Conservation (phyloP, 805 yeast genomes). For the Myxozyma melibiosi region DNA sequence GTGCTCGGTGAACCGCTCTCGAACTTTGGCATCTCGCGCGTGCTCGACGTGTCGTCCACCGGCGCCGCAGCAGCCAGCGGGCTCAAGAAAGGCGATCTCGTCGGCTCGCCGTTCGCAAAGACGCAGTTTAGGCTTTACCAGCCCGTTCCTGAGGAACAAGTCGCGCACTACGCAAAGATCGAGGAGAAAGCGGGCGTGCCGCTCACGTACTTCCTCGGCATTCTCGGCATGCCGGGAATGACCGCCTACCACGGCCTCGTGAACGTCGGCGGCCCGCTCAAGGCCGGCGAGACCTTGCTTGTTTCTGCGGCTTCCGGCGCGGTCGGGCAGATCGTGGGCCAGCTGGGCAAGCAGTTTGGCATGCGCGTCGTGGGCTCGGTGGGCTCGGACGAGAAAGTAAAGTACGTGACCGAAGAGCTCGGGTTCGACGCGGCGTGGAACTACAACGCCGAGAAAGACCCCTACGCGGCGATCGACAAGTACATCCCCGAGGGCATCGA, state of each 20-base stretch:
- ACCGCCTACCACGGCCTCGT: slow-evolving; percentile 63
- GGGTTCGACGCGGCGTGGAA: slow-evolving; percentile 56
- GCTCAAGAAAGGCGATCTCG: slow-evolving; percentile 50
- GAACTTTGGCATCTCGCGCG: slow-evolving; percentile 52
- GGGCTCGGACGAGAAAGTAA: slow-evolving; percentile 59
- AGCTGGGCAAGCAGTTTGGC: slow-evolving; percentile 59
- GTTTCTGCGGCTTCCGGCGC: slow-evolving; percentile 74
- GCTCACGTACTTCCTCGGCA: slow-evolving; percentile 47
- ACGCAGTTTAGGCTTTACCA: slow-evolving; percentile 5
- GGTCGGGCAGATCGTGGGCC: slow-evolving; percentile 64
- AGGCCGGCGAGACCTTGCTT: slow-evolving; percentile 51
- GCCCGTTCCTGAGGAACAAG: neutral
- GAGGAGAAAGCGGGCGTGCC: slow-evolving; percentile 28
- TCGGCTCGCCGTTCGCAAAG: slow-evolving; percentile 32
- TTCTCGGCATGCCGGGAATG: slow-evolving; percentile 59
- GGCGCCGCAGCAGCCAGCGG: slow-evolving; percentile 50
- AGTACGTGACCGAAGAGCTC: slow-evolving; percentile 57
- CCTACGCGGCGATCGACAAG: slow-evolving; percentile 41
- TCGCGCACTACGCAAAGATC: slow-evolving; percentile 19
- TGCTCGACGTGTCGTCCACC: too few relatives aligned
- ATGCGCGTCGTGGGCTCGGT: slow-evolving; percentile 62
- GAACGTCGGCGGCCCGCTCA: slow-evolving; percentile 51
- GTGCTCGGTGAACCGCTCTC: slow-evolving; percentile 37
- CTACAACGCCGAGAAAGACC: slow-evolving; percentile 50
- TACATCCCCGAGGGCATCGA: slow-evolving; percentile 55